These are phyloP conservation scores for Eragrostis nindensis DNA, from an alignment of 176 grass and related monocot species.

Conservation along the genomic window DNA sequence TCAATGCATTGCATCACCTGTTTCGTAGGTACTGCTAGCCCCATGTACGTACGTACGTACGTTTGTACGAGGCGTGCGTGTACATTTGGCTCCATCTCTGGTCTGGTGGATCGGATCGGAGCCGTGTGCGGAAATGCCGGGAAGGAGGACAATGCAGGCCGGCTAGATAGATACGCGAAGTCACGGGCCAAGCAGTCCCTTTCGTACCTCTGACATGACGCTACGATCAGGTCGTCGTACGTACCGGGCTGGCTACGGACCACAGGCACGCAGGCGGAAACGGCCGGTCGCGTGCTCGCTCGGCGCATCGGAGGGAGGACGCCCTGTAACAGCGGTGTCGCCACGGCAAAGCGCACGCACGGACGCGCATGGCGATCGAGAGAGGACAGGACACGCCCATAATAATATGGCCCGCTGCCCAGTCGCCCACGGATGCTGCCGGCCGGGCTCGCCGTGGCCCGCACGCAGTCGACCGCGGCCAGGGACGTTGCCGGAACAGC, in stretches of 20 bases:
- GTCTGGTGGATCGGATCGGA: background rate
- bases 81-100: background rate
- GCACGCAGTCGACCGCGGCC: constrained; percentile 46
- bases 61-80: background rate
- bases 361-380: background rate
- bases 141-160: background rate
- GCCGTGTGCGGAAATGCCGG: background rate
- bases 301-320: constrained; percentile 54
- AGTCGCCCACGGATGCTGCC: constrained; percentile 40
- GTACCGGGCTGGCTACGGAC: background rate
- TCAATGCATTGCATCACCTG: background rate
- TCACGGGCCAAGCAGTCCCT: constrained; percentile 23
- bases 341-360: constrained; percentile 40
- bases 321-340: constrained; percentile 50
- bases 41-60: background rate
- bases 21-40: background rate
- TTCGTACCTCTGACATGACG: constrained; percentile 11
- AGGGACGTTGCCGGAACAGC: background rate
- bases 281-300: constrained; percentile 33
- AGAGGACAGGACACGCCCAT: constrained; percentile 2
- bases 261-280: constrained; percentile 3
- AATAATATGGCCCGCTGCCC: background rate
- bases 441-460: constrained; percentile 37
- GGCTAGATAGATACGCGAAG: background rate
- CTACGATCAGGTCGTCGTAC: background rate